phyloP scores from a whole-genome alignment of 202 grass and related monocot species.

The Setaria italica region DNA sequence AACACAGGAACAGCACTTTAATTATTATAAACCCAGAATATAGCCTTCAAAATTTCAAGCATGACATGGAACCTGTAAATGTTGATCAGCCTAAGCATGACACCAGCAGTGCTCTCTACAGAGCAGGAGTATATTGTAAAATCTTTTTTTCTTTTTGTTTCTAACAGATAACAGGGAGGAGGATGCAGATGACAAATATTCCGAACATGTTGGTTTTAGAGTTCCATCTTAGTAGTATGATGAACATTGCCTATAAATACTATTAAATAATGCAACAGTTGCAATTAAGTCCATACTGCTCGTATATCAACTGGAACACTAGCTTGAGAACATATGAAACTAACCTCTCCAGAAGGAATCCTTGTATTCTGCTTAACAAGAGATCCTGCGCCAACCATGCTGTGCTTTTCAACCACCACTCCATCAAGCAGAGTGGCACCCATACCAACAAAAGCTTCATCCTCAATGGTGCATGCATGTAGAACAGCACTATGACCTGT shows the following conservation, averaged over 20 bases:
- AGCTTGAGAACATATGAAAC: constrained; percentile 33
- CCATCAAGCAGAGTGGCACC: constrained; percentile 94
- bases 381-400: constrained; percentile 90
- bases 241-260: neutral
- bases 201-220: neutral
- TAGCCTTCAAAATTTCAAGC: neutral
- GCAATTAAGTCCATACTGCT: neutral
- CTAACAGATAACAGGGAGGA: neutral
- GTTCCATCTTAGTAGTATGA: constrained; percentile 1
- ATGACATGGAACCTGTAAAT: neutral
- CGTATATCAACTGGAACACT: constrained; percentile 5
- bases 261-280: neutral
- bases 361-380: constrained; percentile 94
- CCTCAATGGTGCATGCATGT: constrained; percentile 87
- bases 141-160: neutral
- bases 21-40: neutral
- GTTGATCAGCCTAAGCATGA: neutral
- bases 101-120: neutral
- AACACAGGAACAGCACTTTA: neutral
- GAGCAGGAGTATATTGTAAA: neutral
- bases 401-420: constrained; percentile 88
- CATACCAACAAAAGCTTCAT: constrained; percentile 98
- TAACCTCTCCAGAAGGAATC: constrained; percentile 96
- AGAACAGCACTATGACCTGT: constrained; percentile 91
- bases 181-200: constrained; percentile 7